Evolutionary conservation across 495 filamentous ascomycete species (phyloP), one percentile per base, ranked within the genome.

Genomic region (Filosporella fistucella): DNA sequence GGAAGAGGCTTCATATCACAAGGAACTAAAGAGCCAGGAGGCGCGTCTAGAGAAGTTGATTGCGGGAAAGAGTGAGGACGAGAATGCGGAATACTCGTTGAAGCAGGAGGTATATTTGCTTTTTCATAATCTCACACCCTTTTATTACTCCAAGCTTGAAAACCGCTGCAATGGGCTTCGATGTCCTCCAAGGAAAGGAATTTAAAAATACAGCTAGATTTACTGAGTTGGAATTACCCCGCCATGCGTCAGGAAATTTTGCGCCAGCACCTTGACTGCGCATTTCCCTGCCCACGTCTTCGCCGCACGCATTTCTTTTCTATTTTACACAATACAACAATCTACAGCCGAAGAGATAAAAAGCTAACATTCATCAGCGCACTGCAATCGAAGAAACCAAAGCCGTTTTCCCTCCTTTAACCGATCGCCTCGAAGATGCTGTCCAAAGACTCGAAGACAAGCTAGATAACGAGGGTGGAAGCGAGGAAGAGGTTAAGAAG

Each of bases 1-100:
- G 64, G 93, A 98, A 64, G 89, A 96, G 60, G 71, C 74, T 26
- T 89, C 81, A 62, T 96, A 98, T 69, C 86, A 89, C 66, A 82
- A 83, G 55, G 93, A 98, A 60, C 74, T 88, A 17, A 67, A 74
- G 48, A 66, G 79, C 47, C 89, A 96, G 57, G 75, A 84, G 45
- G 71, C 72, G 48, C 81, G 84, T 33, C 75, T 96, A 30, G 65
- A 78, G 68, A 82, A 85, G 66, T 70, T 89, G 13, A 71, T 76
- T 36, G 65, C 62, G 14, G 66, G 61, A 1, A 60, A 63, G 24
- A 68, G 72, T 4, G 57, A 49, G 21, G 84, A 86, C 48, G 77
- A 76, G 61, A 91, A 91, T 60, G 72, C 68, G 30, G 77, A 81
- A 54, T 96, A 72, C 56, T 61, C 76, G 40, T 57, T 96, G 47